Evolutionary conservation across 805 yeast species (phyloP).

Genomic region (Vanderwaltozyma verrucispora): DNA sequence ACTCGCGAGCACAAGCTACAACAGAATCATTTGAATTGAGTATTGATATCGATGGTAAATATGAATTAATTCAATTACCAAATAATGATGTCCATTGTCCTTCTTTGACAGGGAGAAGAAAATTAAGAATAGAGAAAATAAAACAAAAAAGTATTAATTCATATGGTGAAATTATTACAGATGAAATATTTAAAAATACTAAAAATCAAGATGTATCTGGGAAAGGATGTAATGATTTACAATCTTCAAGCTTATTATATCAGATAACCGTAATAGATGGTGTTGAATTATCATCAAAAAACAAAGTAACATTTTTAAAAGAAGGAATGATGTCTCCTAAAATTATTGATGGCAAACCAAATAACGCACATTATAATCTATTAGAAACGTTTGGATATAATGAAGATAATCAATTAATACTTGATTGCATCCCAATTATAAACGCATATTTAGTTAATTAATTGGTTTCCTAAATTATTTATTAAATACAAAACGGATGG

Average conservation of each 20-base stretch:
- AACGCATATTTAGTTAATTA: slow-evolving; percentile 7
- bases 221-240: background rate
- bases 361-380: background rate
- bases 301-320: slow-evolving; percentile 5
- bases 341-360: background rate
- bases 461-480: background rate
- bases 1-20: slow-evolving; percentile 14
- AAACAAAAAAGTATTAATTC: slow-evolving; percentile 33
- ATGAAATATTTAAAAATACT: slow-evolving; percentile 3
- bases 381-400: slow-evolving; percentile 14
- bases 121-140: slow-evolving; percentile 39
- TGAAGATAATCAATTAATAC: slow-evolving; percentile 13
- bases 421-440: slow-evolving; percentile 21
- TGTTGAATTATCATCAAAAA: slow-evolving; percentile 2
- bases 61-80: slow-evolving; percentile 2
- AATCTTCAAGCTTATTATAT: slow-evolving; percentile 1
- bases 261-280: slow-evolving; percentile 9
- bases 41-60: slow-evolving; percentile 16
- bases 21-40: slow-evolving; percentile 22
- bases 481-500: background rate
- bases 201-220: too few relatives aligned
- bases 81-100: slow-evolving; percentile 8
- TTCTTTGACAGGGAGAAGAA: slow-evolving; percentile 34
- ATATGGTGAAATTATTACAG: slow-evolving; percentile 26
- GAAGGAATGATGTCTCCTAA: background rate